Conservation (phyloP, 805 yeast species). For the Pichia nanzhaoensis region DNA sequence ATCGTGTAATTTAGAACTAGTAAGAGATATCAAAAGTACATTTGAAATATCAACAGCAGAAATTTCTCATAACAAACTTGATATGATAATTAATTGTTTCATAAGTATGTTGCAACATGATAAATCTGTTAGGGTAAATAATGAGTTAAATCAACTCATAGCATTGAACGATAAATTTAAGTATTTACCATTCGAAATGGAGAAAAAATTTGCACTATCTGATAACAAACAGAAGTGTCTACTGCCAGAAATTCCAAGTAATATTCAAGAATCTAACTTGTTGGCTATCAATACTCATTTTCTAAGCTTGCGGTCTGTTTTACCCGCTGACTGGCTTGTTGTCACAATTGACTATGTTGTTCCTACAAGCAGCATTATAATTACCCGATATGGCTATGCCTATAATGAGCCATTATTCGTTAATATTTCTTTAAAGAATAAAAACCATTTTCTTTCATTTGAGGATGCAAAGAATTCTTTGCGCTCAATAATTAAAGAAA, state of each 20-base stretch:
- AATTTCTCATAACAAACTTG: slow-evolving; percentile 4
- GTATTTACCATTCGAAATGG: slow-evolving; percentile 9
- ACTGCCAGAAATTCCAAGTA: slow-evolving; percentile 12
- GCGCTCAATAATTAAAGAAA: slow-evolving; percentile 44
- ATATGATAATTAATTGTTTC: slow-evolving; percentile 11
- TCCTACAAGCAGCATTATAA: slow-evolving; percentile 48
- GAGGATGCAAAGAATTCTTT: not conserved
- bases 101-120: slow-evolving; percentile 8
- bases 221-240: slow-evolving; percentile 16
- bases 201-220: slow-evolving; percentile 17
- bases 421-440: slow-evolving; percentile 55
- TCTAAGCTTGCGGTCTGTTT: slow-evolving; percentile 4
- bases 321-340: slow-evolving; percentile 51
- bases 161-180: slow-evolving; percentile 8
- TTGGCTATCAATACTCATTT: slow-evolving; percentile 1
- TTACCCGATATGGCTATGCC: slow-evolving; percentile 24
- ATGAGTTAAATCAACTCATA: not conserved
- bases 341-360: slow-evolving; percentile 57
- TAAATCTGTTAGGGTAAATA: not conserved
- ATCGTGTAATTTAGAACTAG: not conserved
- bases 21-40: not conserved
- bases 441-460: slow-evolving; percentile 30
- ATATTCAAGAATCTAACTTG: too few species aligned
- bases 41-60: slow-evolving; percentile 5
- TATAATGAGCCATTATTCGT: slow-evolving; percentile 31